These are phyloP conservation scores for Samsoniella hepiali DNA, from an alignment of 2,329 filamentous ascomycete species.

Conservation along the genomic window DNA sequence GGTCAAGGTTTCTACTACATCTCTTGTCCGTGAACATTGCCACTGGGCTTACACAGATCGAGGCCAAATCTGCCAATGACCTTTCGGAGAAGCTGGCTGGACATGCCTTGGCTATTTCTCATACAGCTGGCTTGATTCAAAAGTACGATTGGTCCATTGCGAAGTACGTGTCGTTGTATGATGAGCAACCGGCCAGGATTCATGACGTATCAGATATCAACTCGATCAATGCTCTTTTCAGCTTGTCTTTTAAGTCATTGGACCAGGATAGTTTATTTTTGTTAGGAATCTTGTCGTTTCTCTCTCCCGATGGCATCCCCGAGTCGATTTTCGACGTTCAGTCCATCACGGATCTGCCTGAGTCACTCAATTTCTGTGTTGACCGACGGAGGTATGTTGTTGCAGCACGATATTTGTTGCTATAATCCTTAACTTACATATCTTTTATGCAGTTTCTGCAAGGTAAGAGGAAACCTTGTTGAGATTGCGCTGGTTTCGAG, in stretches of 20 bases:
- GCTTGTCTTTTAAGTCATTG: conserved; percentile 19
- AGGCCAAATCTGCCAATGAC: not conserved
- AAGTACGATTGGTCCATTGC: conserved; percentile 9
- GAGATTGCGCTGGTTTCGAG: conserved; percentile 14
- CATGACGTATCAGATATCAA: not conserved
- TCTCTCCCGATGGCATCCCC: conserved; percentile 18
- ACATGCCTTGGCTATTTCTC: conserved; percentile 17
- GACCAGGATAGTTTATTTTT: conserved; percentile 3
- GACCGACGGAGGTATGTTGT: not conserved
- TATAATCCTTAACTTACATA: not conserved
- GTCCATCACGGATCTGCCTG: not conserved
- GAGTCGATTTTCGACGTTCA: conserved; percentile 14
- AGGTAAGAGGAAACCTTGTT: conserved; percentile 4
- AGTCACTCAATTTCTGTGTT: conserved; percentile 9
- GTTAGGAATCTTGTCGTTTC: conserved; percentile 15
- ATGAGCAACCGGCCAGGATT: conserved; percentile 1
- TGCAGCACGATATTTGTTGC: not conserved
- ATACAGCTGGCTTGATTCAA: conserved; percentile 20
- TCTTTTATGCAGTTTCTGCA: not conserved
- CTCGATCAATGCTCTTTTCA: conserved; percentile 10
- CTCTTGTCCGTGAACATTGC: conserved; percentile 10
- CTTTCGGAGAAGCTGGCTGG: conserved; percentile 18
- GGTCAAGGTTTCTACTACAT: conserved; percentile 16
- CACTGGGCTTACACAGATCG: not conserved
- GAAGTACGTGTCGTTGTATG: not conserved